Base-by-base conservation (phyloP, 2,329 filamentous ascomycete genomes). In the Aciculosporium take region DNA sequence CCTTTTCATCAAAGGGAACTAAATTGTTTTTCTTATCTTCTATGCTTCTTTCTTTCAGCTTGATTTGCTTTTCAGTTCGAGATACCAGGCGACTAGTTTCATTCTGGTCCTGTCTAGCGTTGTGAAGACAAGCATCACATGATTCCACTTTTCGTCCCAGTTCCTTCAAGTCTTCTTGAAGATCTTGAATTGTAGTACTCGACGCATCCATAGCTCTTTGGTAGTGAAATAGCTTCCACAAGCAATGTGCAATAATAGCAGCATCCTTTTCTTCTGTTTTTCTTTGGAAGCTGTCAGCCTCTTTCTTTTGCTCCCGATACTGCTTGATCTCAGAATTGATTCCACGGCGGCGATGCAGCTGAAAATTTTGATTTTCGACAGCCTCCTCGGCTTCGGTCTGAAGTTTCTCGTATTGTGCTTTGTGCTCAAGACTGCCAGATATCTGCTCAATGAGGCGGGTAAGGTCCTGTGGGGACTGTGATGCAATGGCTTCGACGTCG, bases 321-420 rank as follows among this genome's bases (percentile, higher is more conserved):
- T 94, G 87, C 58, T 91, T 94, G 59, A 98, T 93, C 62, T 98
- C 91, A 3, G 87, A 89, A 60, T 96, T 96, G 64, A 98, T 95
- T 37, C 84, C 87, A 50, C 91, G 79, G 27, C 91, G 84, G 46
- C 88, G 78, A 54, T 91, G 83, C 7, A 96, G 76, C 57, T 94
- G 88, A 50, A 86, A 84, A 34, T 79, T 84, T 49, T 94, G 85
- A 49, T 93, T 85, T 53, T 96, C 89, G 1, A 81, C 77, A 5
- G 89, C 87, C 52, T 86, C 79, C 49, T 95, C 87, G 4, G 84
- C 78, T 55, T 94, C 84, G 7, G 72, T 71, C 61, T 96, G 89
- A n/a, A 95, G 69, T 42, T 72, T 75, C 56, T 98, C 93, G 58
- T 98, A 98, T 52, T 95, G 87, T 8, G 79, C 75, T 62, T 96